phyloP scores from a whole-genome alignment of 345 rosid genomes.

The Gossypium anomalum region DNA sequence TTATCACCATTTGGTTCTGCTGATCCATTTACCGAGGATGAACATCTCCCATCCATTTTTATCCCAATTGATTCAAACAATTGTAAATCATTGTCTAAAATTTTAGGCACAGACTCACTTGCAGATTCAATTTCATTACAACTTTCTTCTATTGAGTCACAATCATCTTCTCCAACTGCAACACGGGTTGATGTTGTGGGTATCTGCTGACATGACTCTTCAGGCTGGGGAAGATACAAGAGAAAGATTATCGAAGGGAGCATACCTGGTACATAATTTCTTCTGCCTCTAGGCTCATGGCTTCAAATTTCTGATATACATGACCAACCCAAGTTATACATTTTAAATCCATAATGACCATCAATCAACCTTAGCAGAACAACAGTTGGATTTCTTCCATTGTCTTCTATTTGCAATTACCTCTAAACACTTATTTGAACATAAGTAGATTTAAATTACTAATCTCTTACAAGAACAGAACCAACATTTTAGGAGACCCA shows the following conservation, averaged over 20 bases:
- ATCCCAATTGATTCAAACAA: constrained; percentile 17
- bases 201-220: constrained; percentile 22
- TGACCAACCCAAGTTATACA: constrained; percentile 75
- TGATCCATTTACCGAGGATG: background rate
- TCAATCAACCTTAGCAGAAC: constrained; percentile 8
- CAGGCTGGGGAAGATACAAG: background rate
- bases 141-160: constrained; percentile 24
- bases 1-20: constrained; percentile 29
- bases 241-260: background rate
- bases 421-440: background rate
- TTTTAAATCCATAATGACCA: constrained; percentile 48
- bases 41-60: constrained; percentile 17
- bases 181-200: constrained; percentile 25
- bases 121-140: constrained; percentile 17
- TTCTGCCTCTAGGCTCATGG: constrained; percentile 90
- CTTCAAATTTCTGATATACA: constrained; percentile 76
- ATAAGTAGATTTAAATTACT: background rate
- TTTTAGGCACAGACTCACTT: constrained; percentile 8
- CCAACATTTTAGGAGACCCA: background rate
- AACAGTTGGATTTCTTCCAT: background rate
- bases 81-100: background rate
- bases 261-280: constrained; percentile 72
- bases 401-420: background rate
- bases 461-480: background rate
- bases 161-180: constrained; percentile 18